A percentile compares a stretch with the other conserved stretches of the same genome.
Conservation (phyloP, 371 early-diverging fungal genomes). For the Choanephora cucurbitarum region DNA sequence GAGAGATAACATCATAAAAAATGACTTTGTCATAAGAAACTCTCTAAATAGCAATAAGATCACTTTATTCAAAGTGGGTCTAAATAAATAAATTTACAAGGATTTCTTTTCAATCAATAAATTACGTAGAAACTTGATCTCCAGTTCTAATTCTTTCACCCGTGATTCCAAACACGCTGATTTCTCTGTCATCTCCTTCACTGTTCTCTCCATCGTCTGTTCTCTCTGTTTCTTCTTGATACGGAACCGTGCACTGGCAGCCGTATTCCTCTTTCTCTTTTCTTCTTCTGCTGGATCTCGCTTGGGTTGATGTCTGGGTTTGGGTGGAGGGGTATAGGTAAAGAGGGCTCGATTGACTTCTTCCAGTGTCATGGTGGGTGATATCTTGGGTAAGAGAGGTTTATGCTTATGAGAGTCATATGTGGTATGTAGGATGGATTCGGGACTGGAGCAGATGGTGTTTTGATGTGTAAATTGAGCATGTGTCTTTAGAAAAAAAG, state of each 20-base stretch:
- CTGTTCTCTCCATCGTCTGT: constrained; percentile 77
- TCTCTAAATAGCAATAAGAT: too few relatives aligned
- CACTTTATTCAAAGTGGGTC: too few relatives aligned
- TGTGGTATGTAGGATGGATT: constrained; percentile 22
- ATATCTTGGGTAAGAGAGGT: constrained; percentile 14
- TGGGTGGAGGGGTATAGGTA: neutral
- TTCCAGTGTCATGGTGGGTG: constrained; percentile 16
- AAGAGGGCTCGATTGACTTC: constrained; percentile 9
- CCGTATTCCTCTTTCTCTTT: constrained; percentile 89
- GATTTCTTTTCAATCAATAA: constrained; percentile 78
- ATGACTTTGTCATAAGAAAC: too few relatives aligned
- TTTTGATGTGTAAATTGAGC: constrained; percentile 64
- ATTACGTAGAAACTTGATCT: constrained; percentile 86
- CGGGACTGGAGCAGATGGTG: constrained; percentile 22
- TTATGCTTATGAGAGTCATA: constrained; percentile 20
- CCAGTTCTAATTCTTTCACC: constrained; percentile 80
- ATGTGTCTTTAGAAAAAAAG: constrained; percentile 38
- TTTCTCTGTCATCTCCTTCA: constrained; percentile 76
- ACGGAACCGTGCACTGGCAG: constrained; percentile 92
- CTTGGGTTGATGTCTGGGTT: neutral
- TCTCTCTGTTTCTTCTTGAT: constrained; percentile 88
- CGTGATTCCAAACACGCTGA: constrained; percentile 68
- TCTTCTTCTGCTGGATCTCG: constrained; percentile 60
- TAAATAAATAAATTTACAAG: too few relatives aligned
- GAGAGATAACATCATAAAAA: too few relatives aligned